A percentile compares a stretch with the other conserved stretches of the same genome.
Evolutionary conservation across 2,329 filamentous ascomycete genomes (phyloP).

Genomic region (Aspergillus sp.): DNA sequence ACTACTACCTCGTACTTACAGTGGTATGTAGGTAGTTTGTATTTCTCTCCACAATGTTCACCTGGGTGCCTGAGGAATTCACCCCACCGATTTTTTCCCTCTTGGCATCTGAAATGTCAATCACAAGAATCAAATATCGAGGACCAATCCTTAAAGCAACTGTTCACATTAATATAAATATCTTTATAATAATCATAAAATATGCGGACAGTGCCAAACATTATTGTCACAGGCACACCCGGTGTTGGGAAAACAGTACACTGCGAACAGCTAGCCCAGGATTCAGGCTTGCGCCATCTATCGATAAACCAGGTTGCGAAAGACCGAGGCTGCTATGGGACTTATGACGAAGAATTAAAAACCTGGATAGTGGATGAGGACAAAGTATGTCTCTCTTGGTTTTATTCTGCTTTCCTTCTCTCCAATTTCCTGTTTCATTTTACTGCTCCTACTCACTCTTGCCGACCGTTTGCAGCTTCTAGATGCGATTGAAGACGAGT

Average conservation of each 20-base stretch:
- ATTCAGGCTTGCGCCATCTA: slow-evolving; percentile 75
- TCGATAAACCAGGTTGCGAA: slow-evolving; percentile 91
- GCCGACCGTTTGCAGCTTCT: slow-evolving; percentile 56
- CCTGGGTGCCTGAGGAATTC: slow-evolving; percentile 21
- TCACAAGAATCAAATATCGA: not conserved
- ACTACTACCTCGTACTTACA: too few relatives aligned
- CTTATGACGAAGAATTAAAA: slow-evolving; percentile 79
- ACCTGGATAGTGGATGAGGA: slow-evolving; percentile 97
- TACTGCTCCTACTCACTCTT: slow-evolving; percentile 11
- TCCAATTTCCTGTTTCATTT: not conserved
- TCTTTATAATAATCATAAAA: not conserved
- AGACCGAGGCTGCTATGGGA: slow-evolving; percentile 81
- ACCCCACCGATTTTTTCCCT: slow-evolving; percentile 20
- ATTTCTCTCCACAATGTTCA: not conserved
- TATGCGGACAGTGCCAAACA: slow-evolving; percentile 66
- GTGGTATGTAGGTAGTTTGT: too few relatives aligned
- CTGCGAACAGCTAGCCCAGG: slow-evolving; percentile 75
- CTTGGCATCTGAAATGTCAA: slow-evolving; percentile 2
- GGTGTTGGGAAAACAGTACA: slow-evolving; percentile 96
- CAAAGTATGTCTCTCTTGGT: slow-evolving; percentile 59
- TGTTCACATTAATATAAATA: not conserved
- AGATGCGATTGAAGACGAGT: slow-evolving; percentile 82
- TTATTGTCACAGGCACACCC: slow-evolving; percentile 92
- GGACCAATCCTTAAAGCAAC: not conserved
- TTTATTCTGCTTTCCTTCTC: not conserved